Evolutionary conservation across 2,329 filamentous ascomycete species (phyloP).

Genomic region (Colletotrichum lini): DNA sequence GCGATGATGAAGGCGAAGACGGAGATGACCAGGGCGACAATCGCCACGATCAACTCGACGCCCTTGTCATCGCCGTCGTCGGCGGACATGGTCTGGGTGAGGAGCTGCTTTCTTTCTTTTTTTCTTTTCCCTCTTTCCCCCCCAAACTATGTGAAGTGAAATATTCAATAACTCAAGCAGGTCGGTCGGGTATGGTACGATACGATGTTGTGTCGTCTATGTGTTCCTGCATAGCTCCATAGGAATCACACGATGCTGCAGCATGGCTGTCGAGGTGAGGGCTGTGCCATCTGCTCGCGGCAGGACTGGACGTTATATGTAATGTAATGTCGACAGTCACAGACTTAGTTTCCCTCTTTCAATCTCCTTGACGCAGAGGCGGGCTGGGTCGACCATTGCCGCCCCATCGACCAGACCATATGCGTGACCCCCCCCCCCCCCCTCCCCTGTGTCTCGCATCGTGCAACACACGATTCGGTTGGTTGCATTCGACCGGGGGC

Average conservation of each 20-base stretch:
- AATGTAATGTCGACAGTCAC: too few species aligned
- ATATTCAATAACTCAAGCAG: too few species aligned
- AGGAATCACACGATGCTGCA: background rate
- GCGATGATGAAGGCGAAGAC: conserved; percentile 37
- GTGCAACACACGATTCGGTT: background rate
- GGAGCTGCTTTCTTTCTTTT: background rate
- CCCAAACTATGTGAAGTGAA: too few species aligned
- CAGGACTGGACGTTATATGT: too few species aligned
- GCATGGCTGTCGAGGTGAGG: background rate
- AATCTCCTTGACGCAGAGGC: background rate
- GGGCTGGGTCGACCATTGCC: background rate
- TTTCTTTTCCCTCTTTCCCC: too few species aligned
- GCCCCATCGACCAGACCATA: too few species aligned
- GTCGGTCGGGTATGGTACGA: too few species aligned
- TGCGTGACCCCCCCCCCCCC: background rate
- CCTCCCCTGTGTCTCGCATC: background rate
- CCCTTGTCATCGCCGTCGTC: background rate
- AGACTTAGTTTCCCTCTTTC: too few species aligned
- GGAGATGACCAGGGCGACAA: conserved; percentile 36
- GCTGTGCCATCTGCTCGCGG: too few species aligned
- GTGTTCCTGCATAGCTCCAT: background rate
- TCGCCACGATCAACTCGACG: conserved; percentile 32
- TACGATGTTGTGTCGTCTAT: too few species aligned
- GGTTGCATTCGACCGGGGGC: background rate
- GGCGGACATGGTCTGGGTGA: conserved; percentile 7